Base-by-base conservation (phyloP, 495 filamentous ascomycete species). In the Podospora comata region DNA sequence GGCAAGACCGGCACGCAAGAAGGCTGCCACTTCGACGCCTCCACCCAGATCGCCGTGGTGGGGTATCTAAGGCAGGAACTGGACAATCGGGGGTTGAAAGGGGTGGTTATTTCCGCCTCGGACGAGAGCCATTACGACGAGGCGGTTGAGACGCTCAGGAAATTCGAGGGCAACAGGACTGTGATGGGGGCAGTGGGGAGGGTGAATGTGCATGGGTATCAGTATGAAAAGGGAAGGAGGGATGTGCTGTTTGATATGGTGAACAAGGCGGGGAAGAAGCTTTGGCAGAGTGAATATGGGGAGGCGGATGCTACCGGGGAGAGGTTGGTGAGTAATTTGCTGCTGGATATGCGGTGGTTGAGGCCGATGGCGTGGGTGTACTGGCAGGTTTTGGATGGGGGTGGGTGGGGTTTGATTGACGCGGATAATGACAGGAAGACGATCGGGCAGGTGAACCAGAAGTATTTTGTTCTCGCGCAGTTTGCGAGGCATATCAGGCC, bases 201-300 rank as follows among this genome's bases (percentile, higher is more conserved):
- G 20, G 71, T 80, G 28, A 80, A 81, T 34, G 79, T 81, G 4
- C 79, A 81, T 34, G 79, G 79, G 1, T 81, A 81, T 53, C 76
- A 80, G 66, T 77, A 78, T 62, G 71, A 62, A 0, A 60, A 62
- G 3, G 79, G 79, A 0, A 27, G 65, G 27, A 73, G 79, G 13
- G 71, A 76, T 57, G 64, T 19, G 9, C 65, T 81, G 18, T 74
- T 71, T 44, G 63, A 56, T 11, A 64, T 75, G 13, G 75, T 68
- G 5, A 48, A 53, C 3, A 34, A 26, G 4, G 65, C 72, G 0
- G 68, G 72, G 54, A 78, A 80, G 64, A 76, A 68, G 64, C 67
- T 79, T 9, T 80, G 78, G 78, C 77, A 80, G 53, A 79, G 76
- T 66, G 78, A 80, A 69, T 80, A 80, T 66, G 78, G 78, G 26